These are phyloP conservation scores for Cyphellophora attinorum DNA, from an alignment of 2,329 filamentous ascomycete genomes.

Conservation along the genomic window DNA sequence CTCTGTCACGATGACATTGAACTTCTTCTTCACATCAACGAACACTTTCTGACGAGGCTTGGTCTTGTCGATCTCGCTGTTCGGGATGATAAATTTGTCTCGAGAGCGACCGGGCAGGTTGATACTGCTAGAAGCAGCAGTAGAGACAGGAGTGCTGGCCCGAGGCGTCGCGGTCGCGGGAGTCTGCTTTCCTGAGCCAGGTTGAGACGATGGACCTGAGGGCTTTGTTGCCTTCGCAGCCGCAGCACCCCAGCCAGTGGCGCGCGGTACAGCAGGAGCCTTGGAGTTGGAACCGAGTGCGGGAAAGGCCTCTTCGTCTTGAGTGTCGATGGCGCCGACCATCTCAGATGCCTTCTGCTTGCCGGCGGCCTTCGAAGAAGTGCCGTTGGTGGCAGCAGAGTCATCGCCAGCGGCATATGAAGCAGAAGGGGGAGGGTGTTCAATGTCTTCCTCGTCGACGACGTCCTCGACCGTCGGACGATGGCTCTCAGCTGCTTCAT, in stretches of 20 bases:
- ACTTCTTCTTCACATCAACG: conserved; percentile 88
- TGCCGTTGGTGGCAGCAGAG: conserved; percentile 30
- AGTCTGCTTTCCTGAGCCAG: conserved; percentile 45
- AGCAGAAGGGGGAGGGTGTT: conserved; percentile 43
- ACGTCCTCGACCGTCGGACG: conserved; percentile 70
- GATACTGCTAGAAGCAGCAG: conserved; percentile 23
- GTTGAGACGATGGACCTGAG: conserved; percentile 39
- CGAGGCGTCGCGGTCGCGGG: conserved; percentile 55
- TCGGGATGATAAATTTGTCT: conserved; percentile 64
- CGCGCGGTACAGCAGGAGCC: conserved; percentile 69
- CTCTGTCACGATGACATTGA: conserved; percentile 70
- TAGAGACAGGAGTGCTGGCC: conserved; percentile 34
- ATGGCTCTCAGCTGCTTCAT: conserved; percentile 36
- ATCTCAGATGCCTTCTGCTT: conserved; percentile 51
- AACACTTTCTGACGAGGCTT: conserved; percentile 77
- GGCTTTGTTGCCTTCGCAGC: conserved; percentile 30
- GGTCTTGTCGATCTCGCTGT: conserved; percentile 63
- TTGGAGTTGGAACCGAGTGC: conserved; percentile 67
- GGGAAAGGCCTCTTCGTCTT: conserved; percentile 90
- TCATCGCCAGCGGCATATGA: conserved; percentile 17
- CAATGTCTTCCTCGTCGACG: conserved; percentile 66
- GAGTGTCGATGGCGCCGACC: conserved; percentile 58
- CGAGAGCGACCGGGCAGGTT: conserved; percentile 68
- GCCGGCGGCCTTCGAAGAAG: conserved; percentile 55
- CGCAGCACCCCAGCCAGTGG: conserved; percentile 39